Base-by-base conservation (phyloP, 2,329 filamentous ascomycete species). In the Phaeosphaeria sp. region DNA sequence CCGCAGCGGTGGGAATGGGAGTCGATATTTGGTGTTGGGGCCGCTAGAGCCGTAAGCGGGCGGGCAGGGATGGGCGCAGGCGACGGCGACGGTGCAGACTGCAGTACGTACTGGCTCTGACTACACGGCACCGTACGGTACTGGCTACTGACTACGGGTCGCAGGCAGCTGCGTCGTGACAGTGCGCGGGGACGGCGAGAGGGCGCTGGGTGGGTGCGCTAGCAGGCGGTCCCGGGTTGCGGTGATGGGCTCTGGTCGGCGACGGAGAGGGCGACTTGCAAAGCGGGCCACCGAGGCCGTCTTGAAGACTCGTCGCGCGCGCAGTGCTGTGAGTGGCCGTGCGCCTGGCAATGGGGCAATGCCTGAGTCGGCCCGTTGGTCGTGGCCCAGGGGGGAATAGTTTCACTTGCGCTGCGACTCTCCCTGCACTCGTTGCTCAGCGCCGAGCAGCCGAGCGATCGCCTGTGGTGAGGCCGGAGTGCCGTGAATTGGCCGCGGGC, bases 391-490 rank as follows among this genome's bases (percentile, higher is more conserved):
- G 61, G 63, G 60, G 61, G 60, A 49, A 64, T 61, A 58, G 57
- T 65, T 61, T 65, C 63, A 61, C 64, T 57, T 53, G 53, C 49
- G 55, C 63, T 65, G 50, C 59, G 59, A 48, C 53, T 60, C 56
- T 72, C 64, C 63, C 68, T 72, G 70, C 65, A 63, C 61, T 57
- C 43, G 56, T 50, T 55, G 58, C 62, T 57, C 60, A 69, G 61
- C 67, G 73, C 74, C 71, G 74, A 74, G 72, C 56, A 68, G 69
- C 72, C 71, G 72, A 72, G 66, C 66, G 68, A 71, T 71, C 71
- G 73, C 65, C 67, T 72, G 56, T 69, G 50, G 71, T 69, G 64
- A 67, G 68, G 71, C 68, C 68, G 71, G 64, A 25, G 24, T 9
- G 20, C 42, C 42, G 42, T 44, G 18, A 47, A 47, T 17, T 18